These are phyloP conservation scores for Linderniella brevidens DNA, from an alignment of 257 asterid genomes.

Conservation along the genomic window DNA sequence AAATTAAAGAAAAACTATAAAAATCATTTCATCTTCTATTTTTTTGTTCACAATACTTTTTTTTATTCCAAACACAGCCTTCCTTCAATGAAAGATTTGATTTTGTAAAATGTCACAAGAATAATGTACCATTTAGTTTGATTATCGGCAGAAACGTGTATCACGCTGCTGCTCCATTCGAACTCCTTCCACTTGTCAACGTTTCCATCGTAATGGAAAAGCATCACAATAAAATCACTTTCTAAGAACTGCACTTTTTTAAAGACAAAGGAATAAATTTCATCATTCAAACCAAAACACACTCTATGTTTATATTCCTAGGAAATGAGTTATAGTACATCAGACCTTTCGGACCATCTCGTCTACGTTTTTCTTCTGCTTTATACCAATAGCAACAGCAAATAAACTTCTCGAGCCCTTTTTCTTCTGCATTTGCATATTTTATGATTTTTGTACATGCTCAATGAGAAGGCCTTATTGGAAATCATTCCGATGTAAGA, in stretches of 20 bases:
- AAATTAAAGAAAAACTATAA: no score
- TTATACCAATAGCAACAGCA: constrained; percentile 72
- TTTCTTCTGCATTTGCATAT: constrained; percentile 22
- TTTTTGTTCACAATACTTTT: no score
- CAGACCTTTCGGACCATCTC: constrained; percentile 52
- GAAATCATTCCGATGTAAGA: no score
- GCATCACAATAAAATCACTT: constrained; percentile 48
- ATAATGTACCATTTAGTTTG: constrained; percentile 64
- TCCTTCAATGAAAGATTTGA: no score
- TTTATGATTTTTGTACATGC: not conserved
- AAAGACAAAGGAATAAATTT: not conserved
- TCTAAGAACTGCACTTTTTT: constrained; percentile 43
- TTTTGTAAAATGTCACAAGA: no score
- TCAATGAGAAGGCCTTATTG: no score
- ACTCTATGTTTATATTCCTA: not conserved
- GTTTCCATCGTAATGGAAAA: constrained; percentile 72
- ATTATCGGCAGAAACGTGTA: constrained; percentile 59
- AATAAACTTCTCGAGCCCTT: constrained; percentile 27
- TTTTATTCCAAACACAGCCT: no score
- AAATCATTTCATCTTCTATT: no score
- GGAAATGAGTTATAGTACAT: not conserved
- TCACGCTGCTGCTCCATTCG: constrained; percentile 42
- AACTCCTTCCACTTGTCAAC: constrained; percentile 59
- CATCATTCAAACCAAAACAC: not conserved
- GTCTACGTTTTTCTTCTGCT: constrained; percentile 44